Base-by-base conservation (phyloP, 2,329 filamentous ascomycete species). In the Botrytis paeoniae region DNA sequence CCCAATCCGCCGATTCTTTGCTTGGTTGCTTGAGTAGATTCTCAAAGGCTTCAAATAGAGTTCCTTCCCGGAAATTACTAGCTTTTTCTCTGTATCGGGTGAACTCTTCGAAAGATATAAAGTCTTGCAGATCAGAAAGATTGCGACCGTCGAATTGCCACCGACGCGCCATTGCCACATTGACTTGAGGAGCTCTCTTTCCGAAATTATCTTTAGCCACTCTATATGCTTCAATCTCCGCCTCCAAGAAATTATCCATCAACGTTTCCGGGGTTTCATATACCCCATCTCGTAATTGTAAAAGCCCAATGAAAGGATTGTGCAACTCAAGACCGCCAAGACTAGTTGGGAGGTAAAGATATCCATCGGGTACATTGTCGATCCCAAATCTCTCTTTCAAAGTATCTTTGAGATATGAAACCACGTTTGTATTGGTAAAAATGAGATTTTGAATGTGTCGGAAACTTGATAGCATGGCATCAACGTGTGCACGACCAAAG, bases 401-500 rank as follows among this genome's bases (percentile, higher is more conserved):
- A 18, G 83, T 82, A 5, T 81, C 79, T 71, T 86, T 85, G 18
- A 88, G 83, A 76, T 85, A 83, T 62, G 83, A 82, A 4, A 83
- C 84, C 14, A 87, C 84, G 22, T 83, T 85, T 32, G 73, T 75
- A 8, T 81, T 77, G 7, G 80, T 78, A 77, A 89, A 89, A 3
- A 89, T 78, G 4, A 81, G 80, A 32, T 80, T 80, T 76, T 89
- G 87, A 68, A 89, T 88, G 48, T 84, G 82, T 57, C 82, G 82
- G 70, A 89, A 83, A 0, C 86, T 86, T 4, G 81, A 79, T 70
- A 89, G 82, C 72, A 88, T 85, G 81, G 85, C 85, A 75, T 89
- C 85, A 70, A 89, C 84, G 77, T 90, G 88, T 59, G 83, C 80
- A 32, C 84, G 83, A 0, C 86, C 86, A 74, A 89, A 87, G 75